These are phyloP conservation scores for Theobroma grandiflorum DNA, from an alignment of 441 rosid genomes.

Conservation along the genomic window DNA sequence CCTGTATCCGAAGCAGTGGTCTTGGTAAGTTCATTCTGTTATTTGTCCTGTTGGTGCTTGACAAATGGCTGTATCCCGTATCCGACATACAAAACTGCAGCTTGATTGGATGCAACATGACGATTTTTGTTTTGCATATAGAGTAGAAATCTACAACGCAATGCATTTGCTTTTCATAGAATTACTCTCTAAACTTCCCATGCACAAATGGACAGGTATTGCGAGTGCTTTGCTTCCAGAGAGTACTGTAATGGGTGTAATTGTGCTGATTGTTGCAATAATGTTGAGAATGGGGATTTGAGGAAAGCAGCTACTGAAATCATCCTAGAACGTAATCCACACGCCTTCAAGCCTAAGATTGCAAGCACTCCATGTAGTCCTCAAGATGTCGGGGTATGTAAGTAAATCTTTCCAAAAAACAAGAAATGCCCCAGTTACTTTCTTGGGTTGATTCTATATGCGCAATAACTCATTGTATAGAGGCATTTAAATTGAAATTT, in stretches of 20 bases:
- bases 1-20: neutral
- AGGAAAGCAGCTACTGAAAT: slow-evolving; percentile 49
- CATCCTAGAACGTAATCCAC: slow-evolving; percentile 60
- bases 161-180: slow-evolving; percentile 16
- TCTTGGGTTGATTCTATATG: neutral
- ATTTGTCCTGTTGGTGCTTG: neutral
- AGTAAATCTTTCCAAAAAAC: slow-evolving; percentile 3
- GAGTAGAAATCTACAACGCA: neutral
- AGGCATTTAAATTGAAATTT: neutral
- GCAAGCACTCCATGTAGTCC: slow-evolving; percentile 35
- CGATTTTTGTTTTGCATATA: neutral
- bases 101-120: slow-evolving; percentile 5
- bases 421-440: neutral
- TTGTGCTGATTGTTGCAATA: slow-evolving; percentile 65
- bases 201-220: slow-evolving; percentile 55
- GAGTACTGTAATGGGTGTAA: slow-evolving; percentile 68
- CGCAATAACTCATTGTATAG: neutral
- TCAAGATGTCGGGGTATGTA: slow-evolving; percentile 47
- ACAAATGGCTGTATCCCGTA: neutral
- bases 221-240: slow-evolving; percentile 77
- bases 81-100: neutral
- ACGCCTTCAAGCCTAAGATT: slow-evolving; percentile 61
- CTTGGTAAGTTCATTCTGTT: neutral
- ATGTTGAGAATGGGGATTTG: slow-evolving; percentile 46
- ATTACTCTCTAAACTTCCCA: slow-evolving; percentile 1